Evolutionary conservation across 2,329 filamentous ascomycete species (phyloP), one percentile per base, ranked within the genome.

Genomic region (Colletotrichum caudatum): DNA sequence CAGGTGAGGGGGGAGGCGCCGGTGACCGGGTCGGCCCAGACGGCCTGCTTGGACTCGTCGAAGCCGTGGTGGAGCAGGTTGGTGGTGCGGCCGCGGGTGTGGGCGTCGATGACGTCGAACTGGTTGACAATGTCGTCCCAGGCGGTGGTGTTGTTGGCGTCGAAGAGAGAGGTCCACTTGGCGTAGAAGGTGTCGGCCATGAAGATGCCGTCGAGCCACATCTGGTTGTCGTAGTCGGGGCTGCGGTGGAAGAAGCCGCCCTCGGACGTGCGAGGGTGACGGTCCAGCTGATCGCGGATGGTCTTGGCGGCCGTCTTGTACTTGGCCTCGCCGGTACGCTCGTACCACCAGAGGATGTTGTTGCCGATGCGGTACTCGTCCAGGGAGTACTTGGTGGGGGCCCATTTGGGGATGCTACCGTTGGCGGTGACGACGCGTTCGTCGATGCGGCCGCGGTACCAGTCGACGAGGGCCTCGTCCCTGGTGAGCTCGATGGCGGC

Each of bases 171-270:
- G 3, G 82, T 83, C 76, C 81, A 85, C 62, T 77, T 76, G 3
- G 83, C 82, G 68, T 84, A 85, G 76, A 84, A 85, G 7, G 78
- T 78, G 58, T 84, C 82, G 4, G 83, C 82, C 85, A 87, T 87
- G 77, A 81, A 87, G 44, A 86, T 85, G 2, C 88, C 88, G 74
- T 88, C 86, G 0, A 89, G 82, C 87, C 87, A 89, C 87, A 88
- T 88, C 75, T 89, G 85, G 74, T 87, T 82, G 18, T 80, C 81
- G 73, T 87, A 88, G 5, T 80, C 78, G 41, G 84, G 78, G 59
- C 41, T 44, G 3, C 79, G 75, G 74, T 89, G 87, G 86, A 86
- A 89, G 80, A 89, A 88, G 2, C 87, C 87, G n/a, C 87, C 87
- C 0, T 81, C 76, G 0, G 83, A 76, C 0, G 84, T 89, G 16